Conservation (phyloP, 768 basidiomycete genomes). For the Xerocomellus intermedius region DNA sequence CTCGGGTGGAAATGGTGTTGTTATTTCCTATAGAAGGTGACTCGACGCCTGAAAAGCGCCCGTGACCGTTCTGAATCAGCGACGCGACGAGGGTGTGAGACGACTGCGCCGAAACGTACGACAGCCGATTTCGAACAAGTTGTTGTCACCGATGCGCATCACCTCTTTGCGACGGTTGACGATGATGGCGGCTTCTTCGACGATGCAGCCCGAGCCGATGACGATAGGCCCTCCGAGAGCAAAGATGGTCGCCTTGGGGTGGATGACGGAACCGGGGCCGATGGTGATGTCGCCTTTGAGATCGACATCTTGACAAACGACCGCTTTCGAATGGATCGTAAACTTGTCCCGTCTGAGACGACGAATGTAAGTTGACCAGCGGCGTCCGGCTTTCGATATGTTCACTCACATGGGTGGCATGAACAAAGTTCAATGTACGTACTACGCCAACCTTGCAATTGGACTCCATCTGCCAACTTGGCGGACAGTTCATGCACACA, state of each 20-base stretch:
- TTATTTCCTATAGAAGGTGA: constrained; percentile 77
- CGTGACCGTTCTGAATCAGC: neutral
- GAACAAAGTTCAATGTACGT: neutral
- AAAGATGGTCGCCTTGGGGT: constrained; percentile 92
- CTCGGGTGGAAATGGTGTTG: constrained; percentile 85
- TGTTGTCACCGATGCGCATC: constrained; percentile 92
- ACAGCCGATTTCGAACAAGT: constrained; percentile 91
- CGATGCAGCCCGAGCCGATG: constrained; percentile 83
- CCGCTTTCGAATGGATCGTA: constrained; percentile 85
- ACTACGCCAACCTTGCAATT: neutral
- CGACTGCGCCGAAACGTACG: constrained; percentile 51
- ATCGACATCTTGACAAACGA: constrained; percentile 92
- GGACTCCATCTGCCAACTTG: no score
- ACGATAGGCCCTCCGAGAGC: constrained; percentile 89
- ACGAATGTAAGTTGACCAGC: neutral
- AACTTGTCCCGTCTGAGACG: constrained; percentile 75
- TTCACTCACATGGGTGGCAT: constrained; percentile 33
- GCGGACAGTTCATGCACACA: no score
- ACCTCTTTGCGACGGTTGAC: constrained; percentile 88
- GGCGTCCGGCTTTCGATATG: neutral
- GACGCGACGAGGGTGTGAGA: neutral
- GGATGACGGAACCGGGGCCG: constrained; percentile 87
- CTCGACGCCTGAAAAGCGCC: constrained; percentile 68
- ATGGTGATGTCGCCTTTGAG: constrained; percentile 94
- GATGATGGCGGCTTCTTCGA: constrained; percentile 89